phyloP scores from a whole-genome alignment of 2,329 filamentous ascomycete species.

The Emericellopsis cladophorae region DNA sequence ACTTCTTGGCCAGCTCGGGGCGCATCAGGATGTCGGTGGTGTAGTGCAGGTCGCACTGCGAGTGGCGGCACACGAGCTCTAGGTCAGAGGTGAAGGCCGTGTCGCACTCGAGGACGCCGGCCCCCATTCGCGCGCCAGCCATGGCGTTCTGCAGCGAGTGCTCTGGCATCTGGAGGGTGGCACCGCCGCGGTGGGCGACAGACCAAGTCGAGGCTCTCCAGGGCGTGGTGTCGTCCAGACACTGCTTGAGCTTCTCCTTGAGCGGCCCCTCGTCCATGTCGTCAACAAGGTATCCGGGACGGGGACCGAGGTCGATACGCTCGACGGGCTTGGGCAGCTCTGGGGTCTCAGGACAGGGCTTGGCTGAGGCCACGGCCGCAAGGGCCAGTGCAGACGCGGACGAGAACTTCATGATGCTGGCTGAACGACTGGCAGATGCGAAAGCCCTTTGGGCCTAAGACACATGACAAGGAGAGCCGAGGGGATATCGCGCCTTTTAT shows the following conservation, averaged over 20 bases:
- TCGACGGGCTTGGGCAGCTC: slow-evolving; percentile 16
- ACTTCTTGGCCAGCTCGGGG: slow-evolving; percentile 51
- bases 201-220: slow-evolving; percentile 40
- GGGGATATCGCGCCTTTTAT: too few relatives aligned
- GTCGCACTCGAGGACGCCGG: slow-evolving; percentile 55
- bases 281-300: slow-evolving; percentile 52
- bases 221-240: slow-evolving; percentile 40
- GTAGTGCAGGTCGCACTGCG: slow-evolving; percentile 54
- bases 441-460: too few relatives aligned
- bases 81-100: slow-evolving; percentile 53
- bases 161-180: slow-evolving; percentile 50
- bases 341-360: neutral
- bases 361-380: neutral
- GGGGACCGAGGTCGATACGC: slow-evolving; percentile 46
- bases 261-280: slow-evolving; percentile 47
- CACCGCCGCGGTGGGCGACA: slow-evolving; percentile 51
- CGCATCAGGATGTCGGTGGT: slow-evolving; percentile 54
- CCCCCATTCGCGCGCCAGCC: slow-evolving; percentile 54
- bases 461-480: too few relatives aligned
- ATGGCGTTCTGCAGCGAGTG: slow-evolving; percentile 46
- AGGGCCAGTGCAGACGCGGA: neutral
- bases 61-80: slow-evolving; percentile 53
- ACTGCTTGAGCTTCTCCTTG: slow-evolving; percentile 46
- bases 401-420: neutral
- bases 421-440: neutral